Base-by-base conservation (phyloP, 768 basidiomycete genomes). In the Mrakia hoshinonis region DNA sequence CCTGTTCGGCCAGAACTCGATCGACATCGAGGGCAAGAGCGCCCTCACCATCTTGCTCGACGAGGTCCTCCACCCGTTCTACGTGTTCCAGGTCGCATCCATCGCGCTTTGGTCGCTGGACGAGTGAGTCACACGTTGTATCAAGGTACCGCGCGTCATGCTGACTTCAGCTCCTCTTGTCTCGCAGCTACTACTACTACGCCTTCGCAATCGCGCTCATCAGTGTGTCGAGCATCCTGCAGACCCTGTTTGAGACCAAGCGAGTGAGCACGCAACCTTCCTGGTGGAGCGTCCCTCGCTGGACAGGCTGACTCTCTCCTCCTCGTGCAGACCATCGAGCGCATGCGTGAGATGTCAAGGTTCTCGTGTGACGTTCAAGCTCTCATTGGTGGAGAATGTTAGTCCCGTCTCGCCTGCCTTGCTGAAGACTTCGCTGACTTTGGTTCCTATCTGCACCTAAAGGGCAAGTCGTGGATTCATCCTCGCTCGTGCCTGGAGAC, bases 11-110 rank as follows among this genome's bases (percentile, higher is more conserved):
- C 80, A 81, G 29, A 99, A 99, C 77, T 82, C 88, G 58, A 89
- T 99, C 73, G 90, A 98, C 76, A 89, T 99, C 54, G 87, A 90
- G 76, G 90, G 86, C 3, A 97, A 96, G 79, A 87, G 90, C 0
- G 85, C 88, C 13, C 70, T 87, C 4, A 83, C 85, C 20, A 83
- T 99, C 3, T 82, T 98, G 9, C 81, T 97, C 24, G 93, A 97
- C 74, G 96, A 98, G 84, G 86, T 96, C 55, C 88, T 98, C 48
- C 95, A 98, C 77, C 96, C 96, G 0, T 98, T 98, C 80, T 98
- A 97, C 78, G 89, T 99, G 68, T 99, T 99, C 77, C 96, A 99
- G 83, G 87, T 97, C 74, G 92, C 92, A 63, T 96, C 92, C 74
- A 89, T 98, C 75, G 82, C 90, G 48, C 81, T 99, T 7, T 99